phyloP scores from a whole-genome alignment of 371 early-diverging fungal species.

The Mortierella sp. region DNA sequence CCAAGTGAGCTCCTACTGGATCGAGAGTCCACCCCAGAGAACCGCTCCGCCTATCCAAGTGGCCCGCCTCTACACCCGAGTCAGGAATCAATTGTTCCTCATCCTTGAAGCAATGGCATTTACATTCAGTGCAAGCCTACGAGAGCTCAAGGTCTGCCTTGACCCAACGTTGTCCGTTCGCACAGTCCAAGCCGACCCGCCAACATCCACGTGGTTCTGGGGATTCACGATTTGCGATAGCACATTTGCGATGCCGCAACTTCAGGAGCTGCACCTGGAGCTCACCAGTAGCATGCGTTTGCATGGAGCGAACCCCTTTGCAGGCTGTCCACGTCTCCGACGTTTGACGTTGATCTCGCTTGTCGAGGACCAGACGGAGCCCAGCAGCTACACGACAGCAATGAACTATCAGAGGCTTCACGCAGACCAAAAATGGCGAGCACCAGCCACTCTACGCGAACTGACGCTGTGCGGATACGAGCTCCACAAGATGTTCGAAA shows the following conservation, averaged over 20 bases:
- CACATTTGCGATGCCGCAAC: slow-evolving; percentile 11
- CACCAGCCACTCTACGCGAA: slow-evolving; percentile 1
- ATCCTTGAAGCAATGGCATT: not conserved
- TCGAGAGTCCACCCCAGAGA: too few species aligned
- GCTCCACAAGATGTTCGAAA: not conserved
- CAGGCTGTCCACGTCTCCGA: slow-evolving; percentile 16
- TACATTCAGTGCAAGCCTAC: slow-evolving; percentile 1
- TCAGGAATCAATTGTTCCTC: not conserved
- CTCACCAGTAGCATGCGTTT: not conserved
- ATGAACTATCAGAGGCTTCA: too few species aligned
- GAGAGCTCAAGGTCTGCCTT: slow-evolving; percentile 7
- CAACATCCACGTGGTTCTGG: too few species aligned
- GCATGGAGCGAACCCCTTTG: slow-evolving; percentile 1
- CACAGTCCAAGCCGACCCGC: not conserved
- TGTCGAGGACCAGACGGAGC: too few species aligned
- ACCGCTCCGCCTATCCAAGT: not conserved
- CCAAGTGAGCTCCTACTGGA: not conserved
- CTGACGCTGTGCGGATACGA: slow-evolving; percentile 6
- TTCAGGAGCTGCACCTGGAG: slow-evolving; percentile 11
- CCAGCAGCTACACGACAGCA: too few species aligned
- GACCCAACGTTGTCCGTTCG: not conserved
- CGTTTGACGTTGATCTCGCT: not conserved
- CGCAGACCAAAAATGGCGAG: not conserved
- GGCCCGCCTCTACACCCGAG: not conserved
- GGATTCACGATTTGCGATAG: not conserved